phyloP scores from a whole-genome alignment of 306 rosid species.

The Cucurbita maxima region DNA sequence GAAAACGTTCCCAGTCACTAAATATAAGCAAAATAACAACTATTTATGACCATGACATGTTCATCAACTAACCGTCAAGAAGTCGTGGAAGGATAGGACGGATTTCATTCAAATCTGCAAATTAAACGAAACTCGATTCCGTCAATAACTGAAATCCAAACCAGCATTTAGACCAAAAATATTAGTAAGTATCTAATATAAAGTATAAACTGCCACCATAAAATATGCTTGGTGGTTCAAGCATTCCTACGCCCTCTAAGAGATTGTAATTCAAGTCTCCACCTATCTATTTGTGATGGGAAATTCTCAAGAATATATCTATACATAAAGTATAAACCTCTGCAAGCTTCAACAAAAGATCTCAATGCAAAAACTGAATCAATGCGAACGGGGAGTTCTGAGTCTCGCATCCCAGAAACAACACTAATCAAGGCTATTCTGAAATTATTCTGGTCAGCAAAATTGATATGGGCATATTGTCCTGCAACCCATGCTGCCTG shows the following conservation, averaged over 20 bases:
- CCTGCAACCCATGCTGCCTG: slow-evolving; percentile 99
- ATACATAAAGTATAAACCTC: slow-evolving; percentile 27
- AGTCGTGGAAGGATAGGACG: slow-evolving; percentile 89
- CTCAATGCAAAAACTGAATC: slow-evolving; percentile 95
- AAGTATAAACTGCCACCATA: background rate
- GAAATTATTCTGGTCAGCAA: slow-evolving; percentile 76
- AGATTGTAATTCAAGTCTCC: background rate
- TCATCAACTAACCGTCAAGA: slow-evolving; percentile 65
- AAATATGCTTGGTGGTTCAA: background rate
- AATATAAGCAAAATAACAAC: slow-evolving; percentile 8
- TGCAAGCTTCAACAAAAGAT: slow-evolving; percentile 87
- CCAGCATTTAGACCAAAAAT: background rate
- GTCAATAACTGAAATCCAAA: background rate
- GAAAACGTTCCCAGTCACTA: slow-evolving; percentile 10
- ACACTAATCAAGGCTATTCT: slow-evolving; percentile 80
- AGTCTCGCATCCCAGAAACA: slow-evolving; percentile 76
- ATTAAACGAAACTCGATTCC: background rate
- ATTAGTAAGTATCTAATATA: background rate
- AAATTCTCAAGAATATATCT: background rate
- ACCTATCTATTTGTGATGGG: background rate
- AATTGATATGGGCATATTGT: slow-evolving; percentile 77
- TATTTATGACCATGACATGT: background rate
- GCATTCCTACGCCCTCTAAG: background rate
- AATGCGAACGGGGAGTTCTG: slow-evolving; percentile 91
- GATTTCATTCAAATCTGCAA: slow-evolving; percentile 78